Base-by-base conservation (phyloP, 2,329 filamentous ascomycete species). In the Cercospora citrullina region DNA sequence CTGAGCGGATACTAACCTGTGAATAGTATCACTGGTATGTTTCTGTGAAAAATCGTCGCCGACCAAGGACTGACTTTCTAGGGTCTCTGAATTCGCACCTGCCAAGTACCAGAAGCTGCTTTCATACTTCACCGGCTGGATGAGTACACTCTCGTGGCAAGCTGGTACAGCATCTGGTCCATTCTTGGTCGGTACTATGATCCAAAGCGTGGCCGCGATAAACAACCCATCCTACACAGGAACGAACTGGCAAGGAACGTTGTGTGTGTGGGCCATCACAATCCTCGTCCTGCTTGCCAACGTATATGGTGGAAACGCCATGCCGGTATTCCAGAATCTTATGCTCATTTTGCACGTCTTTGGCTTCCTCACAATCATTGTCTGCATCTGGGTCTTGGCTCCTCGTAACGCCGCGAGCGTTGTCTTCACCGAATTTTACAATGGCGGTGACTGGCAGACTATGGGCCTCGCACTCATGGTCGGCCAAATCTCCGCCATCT, bases 131-230 rank as follows among this genome's bases (percentile, higher is more conserved):
- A 72, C 73, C 5, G 77, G 84, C 4, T 86, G 84, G 84, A 82
- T 84, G 76, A 81, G 80, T 0, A 81, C 82, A 1, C 72, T 86
- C 4, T 81, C 80, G 9, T 86, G 83, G 83, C 84, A 85, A 71
- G 81, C 83, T 9, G 83, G 82, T 14, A 80, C 80, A 28, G 83
- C 84, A 10, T 81, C 80, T 4, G 83, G 82, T 2, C 80, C 81
- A 0, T 85, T 83, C 70, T 77, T 85, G 8, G 81, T 81, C 0
- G 83, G 82, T 5, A 84, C 81, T 0, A 72, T 85, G 51, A 83
- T 85, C 42, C 82, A 85, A 65, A 78, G 80, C 2, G 75, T 82
- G 10, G 80, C 83, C 23, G 76, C 79, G 61, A 77, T 83, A 68
- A 80, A 81, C 42, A 70, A 81, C 57, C 80, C 81, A 0, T 73